These are phyloP conservation scores for Microbotryum saponariae DNA, from an alignment of 1,284 basidiomycete genomes.

Conservation along the genomic window DNA sequence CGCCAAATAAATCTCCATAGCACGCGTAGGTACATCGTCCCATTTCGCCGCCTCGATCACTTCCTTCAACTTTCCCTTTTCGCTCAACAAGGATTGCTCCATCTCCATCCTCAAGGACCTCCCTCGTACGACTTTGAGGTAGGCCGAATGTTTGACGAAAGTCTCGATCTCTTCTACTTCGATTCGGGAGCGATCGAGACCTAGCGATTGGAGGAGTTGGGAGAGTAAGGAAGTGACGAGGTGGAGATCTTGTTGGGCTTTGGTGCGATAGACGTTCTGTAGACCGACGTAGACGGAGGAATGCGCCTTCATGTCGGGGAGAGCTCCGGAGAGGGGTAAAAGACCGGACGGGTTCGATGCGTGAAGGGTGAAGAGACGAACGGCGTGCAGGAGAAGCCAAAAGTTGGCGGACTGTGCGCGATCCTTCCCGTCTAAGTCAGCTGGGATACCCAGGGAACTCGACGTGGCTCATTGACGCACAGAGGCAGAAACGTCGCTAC, in stretches of 20 bases:
- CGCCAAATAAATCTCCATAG: slow-evolving; percentile 40
- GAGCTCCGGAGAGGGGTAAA: slow-evolving; percentile 55
- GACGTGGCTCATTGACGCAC: slow-evolving; percentile 35
- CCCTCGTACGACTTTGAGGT: slow-evolving; percentile 67
- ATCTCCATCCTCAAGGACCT: slow-evolving; percentile 57
- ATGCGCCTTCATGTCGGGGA: slow-evolving; percentile 95
- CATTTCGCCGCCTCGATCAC: slow-evolving; percentile 51
- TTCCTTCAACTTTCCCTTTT: slow-evolving; percentile 34
- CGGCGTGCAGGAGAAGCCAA: slow-evolving; percentile 74
- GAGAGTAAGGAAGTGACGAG: slow-evolving; percentile 38
- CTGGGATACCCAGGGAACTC: no score
- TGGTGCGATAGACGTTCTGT: slow-evolving; percentile 65
- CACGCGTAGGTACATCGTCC: slow-evolving; percentile 10
- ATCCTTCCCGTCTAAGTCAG: neutral
- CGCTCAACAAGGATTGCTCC: slow-evolving; percentile 23
- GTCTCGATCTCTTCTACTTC: slow-evolving; percentile 53
- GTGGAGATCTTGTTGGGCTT: slow-evolving; percentile 61
- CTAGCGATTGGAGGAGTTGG: slow-evolving; percentile 36
- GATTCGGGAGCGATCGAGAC: slow-evolving; percentile 43
- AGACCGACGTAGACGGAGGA: slow-evolving; percentile 72
- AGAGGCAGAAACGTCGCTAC: slow-evolving; percentile 42
- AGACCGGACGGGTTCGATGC: slow-evolving; percentile 47
- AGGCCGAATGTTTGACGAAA: slow-evolving; percentile 87
- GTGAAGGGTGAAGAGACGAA: slow-evolving; percentile 54
- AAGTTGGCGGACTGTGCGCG: slow-evolving; percentile 55